Conservation (phyloP, 176 grass and related monocot genomes). For the Juncus inflexus region DNA sequence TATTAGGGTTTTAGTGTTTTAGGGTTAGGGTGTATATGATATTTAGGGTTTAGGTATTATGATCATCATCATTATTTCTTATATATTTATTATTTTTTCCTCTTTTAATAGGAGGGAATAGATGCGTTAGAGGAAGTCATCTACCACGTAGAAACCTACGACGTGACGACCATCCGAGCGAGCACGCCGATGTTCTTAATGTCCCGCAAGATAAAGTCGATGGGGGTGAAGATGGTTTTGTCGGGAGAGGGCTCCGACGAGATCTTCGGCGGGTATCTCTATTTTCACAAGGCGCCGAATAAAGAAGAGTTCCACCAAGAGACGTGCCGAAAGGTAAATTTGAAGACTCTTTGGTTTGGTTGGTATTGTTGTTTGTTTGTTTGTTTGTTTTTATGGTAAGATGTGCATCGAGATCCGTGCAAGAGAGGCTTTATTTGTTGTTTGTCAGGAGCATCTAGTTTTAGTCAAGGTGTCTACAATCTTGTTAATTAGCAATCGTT, state of each 20-base stretch:
- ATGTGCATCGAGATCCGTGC: not conserved
- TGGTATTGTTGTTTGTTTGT: slow-evolving; percentile 9
- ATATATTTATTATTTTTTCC: slow-evolving; percentile 14
- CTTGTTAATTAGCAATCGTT: too few relatives aligned
- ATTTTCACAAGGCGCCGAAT: slow-evolving; percentile 98
- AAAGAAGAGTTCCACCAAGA: slow-evolving; percentile 96
- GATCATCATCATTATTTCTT: not conserved
- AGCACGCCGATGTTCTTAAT: slow-evolving; percentile 99
- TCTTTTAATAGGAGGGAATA: slow-evolving; percentile 68
- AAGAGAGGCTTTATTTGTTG: slow-evolving; percentile 1
- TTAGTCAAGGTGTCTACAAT: not conserved
- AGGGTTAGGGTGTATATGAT: too few relatives aligned
- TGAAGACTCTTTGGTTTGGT: not conserved
- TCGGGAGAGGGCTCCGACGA: slow-evolving; percentile 98
- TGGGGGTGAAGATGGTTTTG: slow-evolving; percentile 99
- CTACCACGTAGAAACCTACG: slow-evolving; percentile 86
- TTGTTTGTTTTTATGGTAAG: slow-evolving; percentile 3
- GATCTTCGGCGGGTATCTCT: slow-evolving; percentile 97
- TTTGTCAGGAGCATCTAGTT: not conserved
- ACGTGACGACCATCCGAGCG: slow-evolving; percentile 92
- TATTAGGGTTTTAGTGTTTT: too few relatives aligned
- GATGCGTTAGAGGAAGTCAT: slow-evolving; percentile 97
- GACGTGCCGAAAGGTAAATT: slow-evolving; percentile 62
- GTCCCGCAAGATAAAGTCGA: slow-evolving; percentile 99
- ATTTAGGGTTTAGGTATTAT: too few relatives aligned